These are phyloP conservation scores for Saccharomycopsis hybrid DNA, from an alignment of 1,139 yeast species.

Conservation along the genomic window DNA sequence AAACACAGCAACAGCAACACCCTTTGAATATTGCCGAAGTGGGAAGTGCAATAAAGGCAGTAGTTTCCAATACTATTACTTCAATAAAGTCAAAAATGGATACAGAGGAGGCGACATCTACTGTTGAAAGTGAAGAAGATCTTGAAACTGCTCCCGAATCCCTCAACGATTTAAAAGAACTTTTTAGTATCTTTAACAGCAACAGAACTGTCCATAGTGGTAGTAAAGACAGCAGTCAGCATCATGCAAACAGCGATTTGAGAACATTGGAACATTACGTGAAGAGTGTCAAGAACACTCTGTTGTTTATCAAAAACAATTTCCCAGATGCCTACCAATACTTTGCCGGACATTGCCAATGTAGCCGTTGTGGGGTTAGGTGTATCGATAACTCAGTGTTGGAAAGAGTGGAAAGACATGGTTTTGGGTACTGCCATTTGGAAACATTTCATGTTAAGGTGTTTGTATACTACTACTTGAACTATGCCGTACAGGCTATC, in stretches of 20 bases:
- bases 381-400: too few species aligned
- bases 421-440: neutral
- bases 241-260: neutral
- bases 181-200: neutral
- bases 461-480: neutral
- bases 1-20: too few species aligned
- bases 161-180: neutral
- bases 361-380: neutral
- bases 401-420: neutral
- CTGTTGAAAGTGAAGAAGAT: neutral
- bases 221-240: too few species aligned
- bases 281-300: neutral
- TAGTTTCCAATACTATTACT: neutral
- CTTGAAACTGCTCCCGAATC: neutral
- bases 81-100: neutral
- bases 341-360: neutral
- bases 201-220: neutral
- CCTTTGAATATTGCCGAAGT: neutral
- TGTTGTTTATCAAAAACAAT: neutral
- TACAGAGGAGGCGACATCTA: neutral
- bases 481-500: neutral
- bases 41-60: neutral
- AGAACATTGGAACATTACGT: neutral
- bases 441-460: neutral
- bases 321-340: neutral